Base-by-base conservation (phyloP, 2,329 filamentous ascomycete genomes). In the Fusarium fracticaudum region DNA sequence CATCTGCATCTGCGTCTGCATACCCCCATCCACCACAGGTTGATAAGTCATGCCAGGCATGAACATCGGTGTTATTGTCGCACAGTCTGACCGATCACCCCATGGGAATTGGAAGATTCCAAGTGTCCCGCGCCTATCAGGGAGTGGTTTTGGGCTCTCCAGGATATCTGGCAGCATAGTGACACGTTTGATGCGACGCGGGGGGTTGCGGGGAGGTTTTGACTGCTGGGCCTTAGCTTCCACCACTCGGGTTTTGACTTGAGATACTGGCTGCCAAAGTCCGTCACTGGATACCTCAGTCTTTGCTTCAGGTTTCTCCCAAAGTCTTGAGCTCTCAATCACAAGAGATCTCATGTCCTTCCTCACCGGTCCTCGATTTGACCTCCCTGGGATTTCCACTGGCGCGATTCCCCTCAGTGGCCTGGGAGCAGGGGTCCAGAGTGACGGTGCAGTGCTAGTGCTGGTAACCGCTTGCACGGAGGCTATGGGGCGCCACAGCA, bases 61-160 rank as follows among this genome's bases (percentile, higher is more conserved):
- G 29, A 85, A 83, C 81, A 84, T 85, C 60, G 83, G 82, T 72
- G 84, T 84, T 62, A 86, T 79, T 35, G 81, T 87, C 15, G 87
- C 86, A 60, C 85, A 85, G 79, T 91, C 89, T 26, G 90, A 91
- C 75, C 82, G 87, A 81, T 91, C 90, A 20, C 90, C 90, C 89
- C 89, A 91, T 6, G 90, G 89, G 73, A 91, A 91, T 75, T 91
- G 88, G 82, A 91, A 92, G 75, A 92, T 88, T 10, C 90, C 90
- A 24, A 92, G 84, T 17, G 89, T 91, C 18, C 86, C 89, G 47
- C 86, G 85, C 80, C 88, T 89, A 78, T 90, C 84, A 9, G 87
- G 86, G 9, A 92, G 82, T 41, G 89, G 90, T 76, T 88, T 82
- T 8, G 90, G 90, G 71, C 86, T 90, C 78, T 92, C 90, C 40